phyloP scores from a whole-genome alignment of 352 stramenopile species.

The Phytophthora lateralis region DNA sequence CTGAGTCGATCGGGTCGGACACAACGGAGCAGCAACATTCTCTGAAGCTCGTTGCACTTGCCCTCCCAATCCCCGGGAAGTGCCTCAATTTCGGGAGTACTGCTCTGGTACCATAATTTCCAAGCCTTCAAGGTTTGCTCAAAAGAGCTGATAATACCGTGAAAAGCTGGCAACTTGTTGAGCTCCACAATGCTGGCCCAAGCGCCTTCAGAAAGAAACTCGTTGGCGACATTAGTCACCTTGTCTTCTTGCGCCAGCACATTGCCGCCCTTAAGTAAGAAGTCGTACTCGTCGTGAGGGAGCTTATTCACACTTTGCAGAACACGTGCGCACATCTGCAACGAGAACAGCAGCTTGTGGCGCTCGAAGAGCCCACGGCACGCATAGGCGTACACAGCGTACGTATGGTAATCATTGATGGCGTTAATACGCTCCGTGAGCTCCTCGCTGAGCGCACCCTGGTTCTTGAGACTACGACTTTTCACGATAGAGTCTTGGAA shows the following conservation, averaged over 20 bases:
- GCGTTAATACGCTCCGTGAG: conserved; percentile 88
- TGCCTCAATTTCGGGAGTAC: conserved; percentile 89
- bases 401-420: conserved; percentile 97
- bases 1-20: conserved; percentile 93
- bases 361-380: conserved; percentile 95
- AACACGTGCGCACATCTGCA: conserved; percentile 94
- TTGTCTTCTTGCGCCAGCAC: conserved; percentile 65
- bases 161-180: conserved; percentile 89
- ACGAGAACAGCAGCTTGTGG: conserved; percentile 96
- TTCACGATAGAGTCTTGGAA: conserved; percentile 95
- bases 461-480: conserved; percentile 81
- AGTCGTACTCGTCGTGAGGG: conserved; percentile 93
- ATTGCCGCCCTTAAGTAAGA: conserved; percentile 92
- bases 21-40: conserved; percentile 92
- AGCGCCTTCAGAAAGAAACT: conserved; percentile 82
- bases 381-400: conserved; percentile 95
- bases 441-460: conserved; percentile 80
- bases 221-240: conserved; percentile 82
- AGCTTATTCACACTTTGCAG: conserved; percentile 93
- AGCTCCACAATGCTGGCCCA: conserved; percentile 94
- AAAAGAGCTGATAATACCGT: conserved; percentile 90
- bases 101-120: conserved; percentile 87
- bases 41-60: conserved; percentile 93
- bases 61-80: conserved; percentile 93
- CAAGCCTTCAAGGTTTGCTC: conserved; percentile 86